Percentiles rank a stretch among this genome's conserved stretches.
Evolutionary conservation across 768 basidiomycete genomes (phyloP).

Genomic region (Pleurotus platypus): DNA sequence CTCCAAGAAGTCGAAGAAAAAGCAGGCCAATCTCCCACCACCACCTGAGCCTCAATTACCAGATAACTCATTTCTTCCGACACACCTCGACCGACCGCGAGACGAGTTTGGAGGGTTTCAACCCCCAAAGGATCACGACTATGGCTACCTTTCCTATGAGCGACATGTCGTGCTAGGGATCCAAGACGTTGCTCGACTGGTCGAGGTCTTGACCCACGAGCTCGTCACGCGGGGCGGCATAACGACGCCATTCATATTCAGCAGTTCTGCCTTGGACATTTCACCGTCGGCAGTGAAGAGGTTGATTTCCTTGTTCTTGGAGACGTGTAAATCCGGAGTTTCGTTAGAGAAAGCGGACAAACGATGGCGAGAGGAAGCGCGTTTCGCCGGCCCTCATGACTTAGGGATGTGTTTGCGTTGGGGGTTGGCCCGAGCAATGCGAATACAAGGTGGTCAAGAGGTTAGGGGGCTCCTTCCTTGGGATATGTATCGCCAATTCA

Average conservation of each 20-base stretch:
- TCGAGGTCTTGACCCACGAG: constrained; percentile 67
- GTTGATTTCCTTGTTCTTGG: constrained; percentile 80
- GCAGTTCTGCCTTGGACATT: constrained; percentile 82
- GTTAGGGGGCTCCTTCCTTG: constrained; percentile 84
- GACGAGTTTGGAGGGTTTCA: constrained; percentile 31
- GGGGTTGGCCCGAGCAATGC: constrained; percentile 79
- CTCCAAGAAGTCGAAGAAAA: constrained; percentile 5
- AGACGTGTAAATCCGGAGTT: constrained; percentile 41
- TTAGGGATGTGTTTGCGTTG: constrained; percentile 91
- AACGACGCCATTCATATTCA: constrained; percentile 90
- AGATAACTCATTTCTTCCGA: constrained; percentile 52
- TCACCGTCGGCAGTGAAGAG: constrained; percentile 69
- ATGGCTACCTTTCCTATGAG: constrained; percentile 73
- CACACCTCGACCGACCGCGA: constrained; percentile 46
- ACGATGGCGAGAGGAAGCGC: constrained; percentile 76
- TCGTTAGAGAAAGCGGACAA: constrained; percentile 41
- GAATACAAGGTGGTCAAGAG: constrained; percentile 65
- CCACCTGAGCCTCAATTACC: constrained; percentile 35
- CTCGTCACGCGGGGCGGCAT: constrained; percentile 73
- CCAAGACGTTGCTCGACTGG: constrained; percentile 66
- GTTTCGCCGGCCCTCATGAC: constrained; percentile 82
- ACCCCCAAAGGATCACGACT: constrained; percentile 41
- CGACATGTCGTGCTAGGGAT: constrained; percentile 76
- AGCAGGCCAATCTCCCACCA: constrained; percentile 11
- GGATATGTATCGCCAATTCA: constrained; percentile 81